Evolutionary conservation across 345 rosid species (phyloP).

Genomic region (Citrus unshiu): DNA sequence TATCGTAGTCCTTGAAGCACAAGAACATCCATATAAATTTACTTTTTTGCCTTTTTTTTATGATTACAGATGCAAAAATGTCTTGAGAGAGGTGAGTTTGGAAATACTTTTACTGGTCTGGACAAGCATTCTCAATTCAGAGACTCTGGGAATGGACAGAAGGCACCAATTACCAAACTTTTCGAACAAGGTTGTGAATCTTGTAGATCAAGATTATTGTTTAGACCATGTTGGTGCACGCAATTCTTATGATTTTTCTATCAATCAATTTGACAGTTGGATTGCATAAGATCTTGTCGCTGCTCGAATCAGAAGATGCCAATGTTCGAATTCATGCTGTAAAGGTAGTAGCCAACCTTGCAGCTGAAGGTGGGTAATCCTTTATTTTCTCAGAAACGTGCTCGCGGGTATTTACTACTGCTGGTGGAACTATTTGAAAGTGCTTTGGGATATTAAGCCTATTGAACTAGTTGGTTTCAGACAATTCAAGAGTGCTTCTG

Average conservation of each 20-base stretch:
- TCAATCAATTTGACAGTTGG: constrained; percentile 53
- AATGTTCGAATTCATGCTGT: constrained; percentile 95
- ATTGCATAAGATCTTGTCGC: constrained; percentile 74
- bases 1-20: not conserved
- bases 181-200: constrained; percentile 82
- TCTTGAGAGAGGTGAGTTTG: constrained; percentile 52
- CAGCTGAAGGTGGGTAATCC: constrained; percentile 79
- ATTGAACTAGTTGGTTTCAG: not conserved
- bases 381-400: not conserved
- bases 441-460: not conserved
- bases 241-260: constrained; percentile 14
- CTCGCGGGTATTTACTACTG: not conserved
- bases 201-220: not conserved
- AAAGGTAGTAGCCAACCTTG: constrained; percentile 95
- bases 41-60: not conserved
- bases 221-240: not conserved
- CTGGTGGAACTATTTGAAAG: not conserved
- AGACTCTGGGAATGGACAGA: constrained; percentile 61
- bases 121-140: constrained; percentile 58
- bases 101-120: constrained; percentile 45
- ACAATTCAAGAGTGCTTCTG: not conserved
- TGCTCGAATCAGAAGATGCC: constrained; percentile 94
- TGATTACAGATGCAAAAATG: constrained; percentile 59
- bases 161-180: constrained; percentile 64
- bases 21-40: not conserved